Base-by-base conservation (phyloP, 192 early-diverging fungal genomes). In the Backusella westeae region DNA sequence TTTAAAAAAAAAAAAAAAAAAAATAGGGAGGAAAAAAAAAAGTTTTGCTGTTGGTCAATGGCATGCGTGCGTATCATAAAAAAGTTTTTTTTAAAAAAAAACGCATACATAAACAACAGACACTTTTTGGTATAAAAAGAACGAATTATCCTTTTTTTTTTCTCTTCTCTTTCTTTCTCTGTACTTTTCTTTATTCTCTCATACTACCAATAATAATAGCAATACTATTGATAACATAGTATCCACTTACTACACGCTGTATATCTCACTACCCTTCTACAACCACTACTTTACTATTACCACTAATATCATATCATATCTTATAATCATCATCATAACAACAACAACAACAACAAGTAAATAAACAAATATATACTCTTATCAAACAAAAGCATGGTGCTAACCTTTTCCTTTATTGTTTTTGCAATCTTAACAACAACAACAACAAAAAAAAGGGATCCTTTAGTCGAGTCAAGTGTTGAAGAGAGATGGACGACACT, bases 401-500 rank as follows among this genome's bases (percentile, higher is more conserved):
- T 49, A n/a, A 49, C 46, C 46, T 2, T 49, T n/a, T 32, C 32
- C 32, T 12, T 44, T 44, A 32, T 32, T 32, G 32, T 32, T 32
- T 44, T 4, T 5, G 12, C 15, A 17, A 17, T 44, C 17, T 8
- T 5, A 49, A 44, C 14, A 8, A 39, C 38, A 39, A 38, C 38
- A 38, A 52, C 46, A 19, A 52, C 29, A 32, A 32, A 32, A 0
- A 21, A n/a, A 63, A 63, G 56, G 56, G 23, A 63, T 63, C 23
- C 56, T 26, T 29, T 19, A 56, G 21, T 56, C 53, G 9, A 63
- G 56, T 49, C 56, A 14, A 63, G 56, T 63, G 56, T 63, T 49
- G 46, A 49, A 49, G 46, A 63, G 56, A 63, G 56, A 63, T 63
- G 56, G 56, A 63, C 23, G 97, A 98, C 82, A 88, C 90, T 38